Percentiles rank a stretch among this genome's conserved stretches.
phyloP scores from a whole-genome alignment of 805 yeast species.

The Limtongia smithiae region DNA sequence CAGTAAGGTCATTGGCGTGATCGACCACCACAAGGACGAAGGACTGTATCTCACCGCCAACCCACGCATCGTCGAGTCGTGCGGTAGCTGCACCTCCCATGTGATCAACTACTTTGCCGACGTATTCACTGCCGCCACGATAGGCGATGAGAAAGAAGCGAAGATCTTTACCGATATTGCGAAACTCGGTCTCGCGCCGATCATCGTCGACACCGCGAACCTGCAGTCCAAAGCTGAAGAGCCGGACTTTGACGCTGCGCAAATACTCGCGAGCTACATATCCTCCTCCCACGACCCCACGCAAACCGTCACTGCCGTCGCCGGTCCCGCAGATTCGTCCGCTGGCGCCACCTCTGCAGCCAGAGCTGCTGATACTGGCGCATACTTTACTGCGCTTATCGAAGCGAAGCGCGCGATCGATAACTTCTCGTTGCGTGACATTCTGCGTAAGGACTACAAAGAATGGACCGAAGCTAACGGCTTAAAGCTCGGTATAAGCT shows the following conservation, averaged over 20 bases:
- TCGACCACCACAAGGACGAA: constrained; percentile 89
- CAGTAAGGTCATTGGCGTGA: constrained; percentile 53
- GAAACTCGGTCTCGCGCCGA: constrained; percentile 59
- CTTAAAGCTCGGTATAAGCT: constrained; percentile 65
- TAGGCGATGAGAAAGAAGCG: constrained; percentile 35
- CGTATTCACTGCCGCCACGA: constrained; percentile 11
- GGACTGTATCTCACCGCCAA: constrained; percentile 41
- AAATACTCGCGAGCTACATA: constrained; percentile 36
- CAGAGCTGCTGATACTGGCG: background rate
- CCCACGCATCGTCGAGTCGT: constrained; percentile 59
- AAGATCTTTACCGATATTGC: constrained; percentile 33
- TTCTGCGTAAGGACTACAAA: constrained; percentile 82
- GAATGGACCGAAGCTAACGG: constrained; percentile 47
- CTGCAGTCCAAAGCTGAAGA: constrained; percentile 51
- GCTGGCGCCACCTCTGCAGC: background rate
- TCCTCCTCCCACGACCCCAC: background rate
- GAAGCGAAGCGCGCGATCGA: constrained; percentile 58
- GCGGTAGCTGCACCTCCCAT: constrained; percentile 79
- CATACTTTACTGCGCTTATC: constrained; percentile 38
- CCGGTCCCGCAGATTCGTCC: no score
- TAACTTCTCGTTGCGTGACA: constrained; percentile 57
- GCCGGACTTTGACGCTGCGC: constrained; percentile 50
- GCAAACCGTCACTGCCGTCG: background rate
- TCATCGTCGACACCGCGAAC: constrained; percentile 71
- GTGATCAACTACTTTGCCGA: constrained; percentile 61